These are phyloP conservation scores for Bathelium albidoporum DNA, from an alignment of 495 filamentous ascomycete genomes.

Conservation along the genomic window DNA sequence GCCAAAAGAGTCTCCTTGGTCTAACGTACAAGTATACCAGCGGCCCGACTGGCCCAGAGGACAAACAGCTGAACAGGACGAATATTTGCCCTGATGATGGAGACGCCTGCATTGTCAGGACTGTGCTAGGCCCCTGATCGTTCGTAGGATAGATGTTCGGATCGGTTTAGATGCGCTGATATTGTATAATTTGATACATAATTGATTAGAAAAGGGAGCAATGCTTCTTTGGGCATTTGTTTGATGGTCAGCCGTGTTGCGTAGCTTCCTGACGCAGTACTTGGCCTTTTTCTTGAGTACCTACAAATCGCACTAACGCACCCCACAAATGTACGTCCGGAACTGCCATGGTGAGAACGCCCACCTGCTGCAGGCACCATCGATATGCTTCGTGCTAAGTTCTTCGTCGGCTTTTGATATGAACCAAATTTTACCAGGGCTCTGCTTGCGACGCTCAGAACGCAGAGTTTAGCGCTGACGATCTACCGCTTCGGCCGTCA, in stretches of 20 bases:
- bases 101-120: not conserved
- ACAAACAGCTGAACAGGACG: conserved; percentile 18
- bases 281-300: no score
- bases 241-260: no score
- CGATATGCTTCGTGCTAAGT: not conserved
- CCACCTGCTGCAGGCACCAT: not conserved
- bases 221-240: no score
- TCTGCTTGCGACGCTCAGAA: not conserved
- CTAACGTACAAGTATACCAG: conserved; percentile 11
- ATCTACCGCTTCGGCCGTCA: conserved; percentile 1
- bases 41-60: conserved; percentile 17
- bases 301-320: not conserved
- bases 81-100: conserved; percentile 14
- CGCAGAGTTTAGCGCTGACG: not conserved
- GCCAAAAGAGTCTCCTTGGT: conserved; percentile 14
- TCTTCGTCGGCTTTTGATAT: not conserved
- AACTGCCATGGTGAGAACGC: not conserved
- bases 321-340: not conserved
- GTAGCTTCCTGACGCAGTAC: no score
- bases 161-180: not conserved
- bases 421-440: not conserved
- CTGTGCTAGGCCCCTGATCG: not conserved
- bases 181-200: not conserved
- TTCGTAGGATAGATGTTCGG: not conserved
- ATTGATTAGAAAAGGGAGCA: no score